Conservation (phyloP, 1,139 yeast species). For the Candida smagusa region DNA sequence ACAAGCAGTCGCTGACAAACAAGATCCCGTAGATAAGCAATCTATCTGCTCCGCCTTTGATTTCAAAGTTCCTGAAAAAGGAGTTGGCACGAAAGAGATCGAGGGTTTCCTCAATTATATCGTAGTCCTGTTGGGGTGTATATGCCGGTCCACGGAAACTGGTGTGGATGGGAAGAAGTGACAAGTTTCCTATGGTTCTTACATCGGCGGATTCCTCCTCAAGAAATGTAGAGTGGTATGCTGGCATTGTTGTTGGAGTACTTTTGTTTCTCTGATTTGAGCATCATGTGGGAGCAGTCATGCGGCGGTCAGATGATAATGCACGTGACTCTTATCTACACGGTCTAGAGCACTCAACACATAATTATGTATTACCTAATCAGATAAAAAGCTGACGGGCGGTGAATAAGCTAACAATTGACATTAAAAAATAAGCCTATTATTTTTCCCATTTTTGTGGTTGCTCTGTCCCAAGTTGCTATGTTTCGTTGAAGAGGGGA, state of each 20-base stretch:
- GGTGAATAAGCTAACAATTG: too few species aligned
- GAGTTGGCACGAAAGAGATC: conserved; percentile 95
- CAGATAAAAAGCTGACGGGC: too few species aligned
- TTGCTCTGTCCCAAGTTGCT: too few species aligned
- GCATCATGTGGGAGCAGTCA: too few species aligned
- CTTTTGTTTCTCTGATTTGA: too few species aligned
- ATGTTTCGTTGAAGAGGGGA: too few species aligned
- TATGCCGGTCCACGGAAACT: conserved; percentile 89
- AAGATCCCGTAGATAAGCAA: conserved; percentile 94
- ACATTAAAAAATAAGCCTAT: too few species aligned
- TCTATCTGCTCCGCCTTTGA: conserved; percentile 93
- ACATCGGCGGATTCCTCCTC: conserved; percentile 50
- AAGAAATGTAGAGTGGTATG: conserved; percentile 87
- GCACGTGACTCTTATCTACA: too few species aligned
- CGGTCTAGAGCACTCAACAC: too few species aligned
- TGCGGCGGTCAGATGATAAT: too few species aligned
- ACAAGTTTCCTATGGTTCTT: conserved; percentile 61
- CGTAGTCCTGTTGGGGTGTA: conserved; percentile 80
- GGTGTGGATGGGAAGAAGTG: conserved; percentile 78
- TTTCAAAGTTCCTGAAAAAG: conserved; percentile 93
- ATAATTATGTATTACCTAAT: too few species aligned
- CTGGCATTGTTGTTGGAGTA: conserved; percentile 44
- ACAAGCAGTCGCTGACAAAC: conserved; percentile 80
- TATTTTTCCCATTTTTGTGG: too few species aligned
- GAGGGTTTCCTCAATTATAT: conserved; percentile 83